Percentiles rank a stretch among this genome's conserved stretches.
Conservation (phyloP, 495 filamentous ascomycete species). For the Tricharina praecox region DNA sequence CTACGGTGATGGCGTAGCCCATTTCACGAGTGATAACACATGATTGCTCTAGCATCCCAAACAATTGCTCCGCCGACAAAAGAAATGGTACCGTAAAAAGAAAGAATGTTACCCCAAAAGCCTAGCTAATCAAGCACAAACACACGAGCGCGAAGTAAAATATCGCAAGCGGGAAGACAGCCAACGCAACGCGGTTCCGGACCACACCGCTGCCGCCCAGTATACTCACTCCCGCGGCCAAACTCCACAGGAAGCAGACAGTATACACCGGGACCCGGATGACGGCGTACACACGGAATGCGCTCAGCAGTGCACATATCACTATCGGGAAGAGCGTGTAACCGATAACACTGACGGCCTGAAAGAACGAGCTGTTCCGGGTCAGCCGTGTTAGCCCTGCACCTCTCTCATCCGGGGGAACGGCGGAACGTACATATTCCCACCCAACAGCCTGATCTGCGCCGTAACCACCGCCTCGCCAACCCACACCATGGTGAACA, state of each 20-base stretch:
- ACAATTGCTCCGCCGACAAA: too few relatives aligned
- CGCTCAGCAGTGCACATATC: conserved; percentile 77
- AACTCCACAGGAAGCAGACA: conserved; percentile 71
- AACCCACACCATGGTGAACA: conserved; percentile 93
- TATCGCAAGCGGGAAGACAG: conserved; percentile 88
- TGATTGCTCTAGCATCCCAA: too few relatives aligned
- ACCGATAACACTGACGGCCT: conserved; percentile 91
- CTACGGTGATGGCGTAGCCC: too few relatives aligned
- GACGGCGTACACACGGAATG: conserved; percentile 56
- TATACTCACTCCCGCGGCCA: conserved; percentile 91
- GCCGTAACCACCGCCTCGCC: conserved; percentile 94
- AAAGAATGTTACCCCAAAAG: too few relatives aligned
- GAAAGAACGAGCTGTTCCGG: conserved; percentile 81
- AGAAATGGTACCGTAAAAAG: too few relatives aligned
- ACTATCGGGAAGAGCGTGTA: conserved; percentile 98
- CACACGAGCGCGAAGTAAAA: conserved; percentile 89
- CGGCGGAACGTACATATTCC: conserved; percentile 66
- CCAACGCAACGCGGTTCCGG: conserved; percentile 83
- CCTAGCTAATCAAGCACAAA: conserved; percentile 86
- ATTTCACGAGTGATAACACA: too few relatives aligned
- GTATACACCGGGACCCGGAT: conserved; percentile 78
- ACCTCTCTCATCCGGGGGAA: background rate
- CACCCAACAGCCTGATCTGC: conserved; percentile 93
- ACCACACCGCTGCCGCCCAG: conserved; percentile 87
- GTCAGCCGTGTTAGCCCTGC: too few relatives aligned